Conservation (phyloP, 495 filamentous ascomycete species). For the Daldinia concentrica region DNA sequence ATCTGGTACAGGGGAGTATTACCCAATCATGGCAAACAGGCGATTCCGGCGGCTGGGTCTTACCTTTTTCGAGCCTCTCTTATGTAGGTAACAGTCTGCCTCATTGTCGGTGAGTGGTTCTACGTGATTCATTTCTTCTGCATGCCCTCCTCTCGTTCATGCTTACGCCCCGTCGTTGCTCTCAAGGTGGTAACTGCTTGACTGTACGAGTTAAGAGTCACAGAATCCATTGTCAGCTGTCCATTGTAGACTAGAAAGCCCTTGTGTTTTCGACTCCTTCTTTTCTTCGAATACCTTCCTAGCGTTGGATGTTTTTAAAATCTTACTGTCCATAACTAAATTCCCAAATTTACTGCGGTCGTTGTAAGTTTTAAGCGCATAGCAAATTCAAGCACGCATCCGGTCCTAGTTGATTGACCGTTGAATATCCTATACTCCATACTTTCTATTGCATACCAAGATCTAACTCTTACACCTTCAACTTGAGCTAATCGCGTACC, state of each 20-base stretch:
- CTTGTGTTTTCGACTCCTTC: constrained; percentile 16
- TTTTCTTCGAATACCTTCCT: constrained; percentile 19
- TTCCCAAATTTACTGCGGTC: constrained; percentile 1
- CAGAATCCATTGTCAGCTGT: constrained; percentile 11
- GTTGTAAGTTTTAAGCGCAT: constrained; percentile 19
- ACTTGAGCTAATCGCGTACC: constrained; percentile 10
- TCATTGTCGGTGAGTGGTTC: constrained; percentile 40
- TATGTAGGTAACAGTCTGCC: constrained; percentile 29
- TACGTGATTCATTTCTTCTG: constrained; percentile 20
- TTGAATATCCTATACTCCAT: neutral
- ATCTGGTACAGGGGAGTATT: constrained; percentile 18
- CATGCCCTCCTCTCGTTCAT: constrained; percentile 27
- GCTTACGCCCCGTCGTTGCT: constrained; percentile 20
- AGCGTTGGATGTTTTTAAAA: constrained; percentile 32
- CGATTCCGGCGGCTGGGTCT: constrained; percentile 28
- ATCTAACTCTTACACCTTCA: neutral
- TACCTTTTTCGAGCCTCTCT: constrained; percentile 36
- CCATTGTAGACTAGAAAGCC: constrained; percentile 13
- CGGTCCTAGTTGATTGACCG: neutral
- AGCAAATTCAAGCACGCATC: neutral
- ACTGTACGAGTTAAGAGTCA: neutral
- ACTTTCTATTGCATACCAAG: neutral
- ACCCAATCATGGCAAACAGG: constrained; percentile 36
- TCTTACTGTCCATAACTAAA: constrained; percentile 5
- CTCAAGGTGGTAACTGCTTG: neutral